Base-by-base conservation (phyloP, 1,284 basidiomycete species). In the Ceratobasidium sp. region DNA sequence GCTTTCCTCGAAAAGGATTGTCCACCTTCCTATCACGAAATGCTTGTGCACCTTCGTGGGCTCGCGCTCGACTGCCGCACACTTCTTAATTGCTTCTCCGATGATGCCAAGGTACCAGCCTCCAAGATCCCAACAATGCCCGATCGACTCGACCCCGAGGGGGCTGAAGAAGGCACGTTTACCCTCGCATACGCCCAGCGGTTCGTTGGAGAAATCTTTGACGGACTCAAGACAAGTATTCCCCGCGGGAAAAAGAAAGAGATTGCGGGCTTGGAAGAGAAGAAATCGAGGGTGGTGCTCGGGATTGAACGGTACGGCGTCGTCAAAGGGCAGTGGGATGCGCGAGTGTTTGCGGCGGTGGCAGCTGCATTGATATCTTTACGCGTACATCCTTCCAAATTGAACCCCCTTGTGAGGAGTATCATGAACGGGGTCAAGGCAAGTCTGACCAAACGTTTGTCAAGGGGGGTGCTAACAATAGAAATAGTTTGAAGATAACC, bases 351-450 rank as follows among this genome's bases (percentile, higher is more conserved):
- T 8, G 93, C 97, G 8, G 87, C 92, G 0, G 90, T 97, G 73
- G 93, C 95, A 11, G 89, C 91, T 1, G 94, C 96, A 0, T 90
- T 96, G 72, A 90, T 99, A 19, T 88, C 92, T 2, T 85, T 96
- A 71, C 83, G 85, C 74, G 85, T 86, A 41, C 87, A 92, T 41
- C 95, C 95, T 0, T 86, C 93, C 72, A 99, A 98, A 80, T 88
- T 99, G 71, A 98, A 94, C 73, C 96, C 91, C 0, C 88, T 99
- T 52, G 95, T 99, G 62, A 94, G 97, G 78, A 94, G 93, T 42
- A 88, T 99, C 73, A 99, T 98, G 91, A 97, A 96, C 73, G 93
- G 94, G 41, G 90, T 99, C 80, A 99, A 98, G 85, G 93, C 91
- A 57, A 62, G 82, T 70, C 54, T 33, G 30, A 27, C 4, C 36